Evolutionary conservation across 2,329 filamentous ascomycete genomes (phyloP).

Genomic region (Claviceps spartinae): DNA sequence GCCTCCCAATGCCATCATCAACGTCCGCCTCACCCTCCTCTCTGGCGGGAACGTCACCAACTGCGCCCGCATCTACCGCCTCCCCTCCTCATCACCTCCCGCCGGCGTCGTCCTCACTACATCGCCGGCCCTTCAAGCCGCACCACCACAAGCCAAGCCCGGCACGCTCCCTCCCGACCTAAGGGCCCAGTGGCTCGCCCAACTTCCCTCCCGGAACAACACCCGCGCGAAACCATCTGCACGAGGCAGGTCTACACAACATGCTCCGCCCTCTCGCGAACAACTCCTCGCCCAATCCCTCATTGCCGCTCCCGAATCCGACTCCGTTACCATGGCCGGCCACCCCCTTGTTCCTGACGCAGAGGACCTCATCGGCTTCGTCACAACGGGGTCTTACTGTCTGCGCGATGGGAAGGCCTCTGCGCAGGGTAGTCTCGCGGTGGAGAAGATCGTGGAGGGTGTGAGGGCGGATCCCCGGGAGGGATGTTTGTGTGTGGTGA

Average conservation of each 20-base stretch:
- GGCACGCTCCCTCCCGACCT: constrained; percentile 32
- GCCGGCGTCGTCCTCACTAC: constrained; percentile 15
- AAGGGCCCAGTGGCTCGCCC: constrained; percentile 57
- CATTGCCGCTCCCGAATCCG: constrained; percentile 22
- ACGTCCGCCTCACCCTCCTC: constrained; percentile 53
- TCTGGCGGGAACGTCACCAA: constrained; percentile 55
- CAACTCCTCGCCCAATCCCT: constrained; percentile 35
- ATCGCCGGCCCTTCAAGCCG: constrained; percentile 35
- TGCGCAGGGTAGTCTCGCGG: constrained; percentile 58
- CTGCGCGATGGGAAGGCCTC: constrained; percentile 62
- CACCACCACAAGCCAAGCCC: constrained; percentile 10
- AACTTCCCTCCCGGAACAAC: constrained; percentile 24
- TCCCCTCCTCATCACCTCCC: constrained; percentile 32
- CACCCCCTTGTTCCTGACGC: constrained; percentile 60
- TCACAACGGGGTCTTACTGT: constrained; percentile 76
- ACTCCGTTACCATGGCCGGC: constrained; percentile 29
- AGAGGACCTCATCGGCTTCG: constrained; percentile 73
- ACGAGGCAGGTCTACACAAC: not conserved
- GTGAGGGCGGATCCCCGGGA: constrained; percentile 23
- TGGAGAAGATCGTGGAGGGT: constrained; percentile 37
- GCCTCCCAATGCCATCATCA: constrained; percentile 31
- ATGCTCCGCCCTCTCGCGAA: constrained; percentile 7
- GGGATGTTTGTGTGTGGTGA: constrained; percentile 58
- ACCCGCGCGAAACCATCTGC: not conserved
- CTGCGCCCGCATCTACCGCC: constrained; percentile 74